A percentile compares a stretch with the other conserved stretches of the same genome.
Conservation (phyloP, 306 rosid genomes). For the Castanea mollissima region DNA sequence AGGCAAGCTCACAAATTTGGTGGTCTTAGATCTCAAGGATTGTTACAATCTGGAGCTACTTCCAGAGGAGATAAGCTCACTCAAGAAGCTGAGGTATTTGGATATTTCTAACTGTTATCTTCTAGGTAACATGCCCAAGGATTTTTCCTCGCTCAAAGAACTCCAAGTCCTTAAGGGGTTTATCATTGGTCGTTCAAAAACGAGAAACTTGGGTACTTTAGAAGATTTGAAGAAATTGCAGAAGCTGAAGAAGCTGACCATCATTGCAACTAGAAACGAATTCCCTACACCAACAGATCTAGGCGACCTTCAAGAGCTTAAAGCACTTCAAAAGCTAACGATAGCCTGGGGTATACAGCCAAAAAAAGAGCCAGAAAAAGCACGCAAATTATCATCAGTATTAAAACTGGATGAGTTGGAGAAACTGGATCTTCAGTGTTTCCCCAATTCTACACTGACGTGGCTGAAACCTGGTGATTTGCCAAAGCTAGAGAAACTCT, state of each 20-base stretch:
- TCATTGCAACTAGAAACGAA: background rate
- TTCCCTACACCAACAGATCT: background rate
- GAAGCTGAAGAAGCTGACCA: slow-evolving; percentile 12
- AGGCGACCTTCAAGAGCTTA: background rate
- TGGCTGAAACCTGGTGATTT: background rate
- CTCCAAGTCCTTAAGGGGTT: slow-evolving; percentile 29
- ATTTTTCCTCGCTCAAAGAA: background rate
- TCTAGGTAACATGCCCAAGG: slow-evolving; percentile 29
- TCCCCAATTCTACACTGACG: background rate
- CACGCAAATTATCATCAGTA: background rate
- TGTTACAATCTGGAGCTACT: slow-evolving; percentile 32
- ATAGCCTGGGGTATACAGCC: slow-evolving; percentile 16
- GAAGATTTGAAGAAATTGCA: background rate
- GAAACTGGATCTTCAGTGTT: slow-evolving; percentile 21
- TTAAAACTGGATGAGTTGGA: too few species aligned
- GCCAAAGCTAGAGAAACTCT: background rate
- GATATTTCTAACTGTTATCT: slow-evolving; percentile 37
- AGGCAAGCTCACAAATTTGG: background rate
- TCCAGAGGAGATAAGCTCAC: slow-evolving; percentile 9
- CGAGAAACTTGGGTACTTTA: background rate
- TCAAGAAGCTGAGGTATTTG: slow-evolving; percentile 26
- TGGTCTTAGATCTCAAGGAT: slow-evolving; percentile 31
- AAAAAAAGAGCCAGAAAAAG: background rate
- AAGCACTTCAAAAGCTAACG: slow-evolving; percentile 1
- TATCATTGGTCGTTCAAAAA: background rate